These are phyloP conservation scores for Penicillium simplicissimum DNA, from an alignment of 495 filamentous ascomycete species.

Conservation along the genomic window DNA sequence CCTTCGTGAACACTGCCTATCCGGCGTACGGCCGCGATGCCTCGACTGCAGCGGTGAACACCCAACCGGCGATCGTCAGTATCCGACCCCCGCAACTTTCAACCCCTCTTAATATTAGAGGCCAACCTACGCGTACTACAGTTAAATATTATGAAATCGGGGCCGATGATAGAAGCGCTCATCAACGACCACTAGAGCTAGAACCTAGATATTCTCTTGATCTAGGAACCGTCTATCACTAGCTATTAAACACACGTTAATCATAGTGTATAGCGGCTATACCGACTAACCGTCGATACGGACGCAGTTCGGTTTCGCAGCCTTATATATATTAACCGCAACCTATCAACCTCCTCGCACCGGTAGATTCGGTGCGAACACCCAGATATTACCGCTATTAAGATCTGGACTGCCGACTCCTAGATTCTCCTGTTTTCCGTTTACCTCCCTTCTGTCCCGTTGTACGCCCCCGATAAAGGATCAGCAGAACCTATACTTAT, in stretches of 20 bases:
- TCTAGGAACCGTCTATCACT: slow-evolving; percentile 27
- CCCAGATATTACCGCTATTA: slow-evolving; percentile 23
- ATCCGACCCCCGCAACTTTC: slow-evolving; percentile 11
- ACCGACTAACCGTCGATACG: not conserved
- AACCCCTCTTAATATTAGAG: slow-evolving; percentile 19
- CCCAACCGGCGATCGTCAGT: slow-evolving; percentile 22
- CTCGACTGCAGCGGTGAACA: slow-evolving; percentile 27
- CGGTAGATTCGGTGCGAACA: slow-evolving; percentile 11
- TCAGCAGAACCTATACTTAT: not conserved
- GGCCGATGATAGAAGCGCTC: slow-evolving; percentile 30
- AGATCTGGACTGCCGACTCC: not conserved
- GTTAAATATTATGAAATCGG: slow-evolving; percentile 32
- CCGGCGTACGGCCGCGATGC: slow-evolving; percentile 23
- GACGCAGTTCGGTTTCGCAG: not conserved
- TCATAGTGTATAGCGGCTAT: not conserved
- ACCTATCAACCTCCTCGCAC: not conserved
- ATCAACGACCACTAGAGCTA: slow-evolving; percentile 32
- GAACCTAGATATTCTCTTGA: slow-evolving; percentile 28
- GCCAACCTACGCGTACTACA: slow-evolving; percentile 30
- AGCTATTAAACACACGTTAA: not conserved
- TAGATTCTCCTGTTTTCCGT: not conserved
- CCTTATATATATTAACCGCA: not conserved
- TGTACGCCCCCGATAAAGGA: not conserved
- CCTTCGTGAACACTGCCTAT: slow-evolving; percentile 20
- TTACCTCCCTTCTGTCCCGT: not conserved